Percentiles rank a stretch among this genome's conserved stretches.
Conservation (phyloP, 192 early-diverging fungal species). For the Coemansia sp. region DNA sequence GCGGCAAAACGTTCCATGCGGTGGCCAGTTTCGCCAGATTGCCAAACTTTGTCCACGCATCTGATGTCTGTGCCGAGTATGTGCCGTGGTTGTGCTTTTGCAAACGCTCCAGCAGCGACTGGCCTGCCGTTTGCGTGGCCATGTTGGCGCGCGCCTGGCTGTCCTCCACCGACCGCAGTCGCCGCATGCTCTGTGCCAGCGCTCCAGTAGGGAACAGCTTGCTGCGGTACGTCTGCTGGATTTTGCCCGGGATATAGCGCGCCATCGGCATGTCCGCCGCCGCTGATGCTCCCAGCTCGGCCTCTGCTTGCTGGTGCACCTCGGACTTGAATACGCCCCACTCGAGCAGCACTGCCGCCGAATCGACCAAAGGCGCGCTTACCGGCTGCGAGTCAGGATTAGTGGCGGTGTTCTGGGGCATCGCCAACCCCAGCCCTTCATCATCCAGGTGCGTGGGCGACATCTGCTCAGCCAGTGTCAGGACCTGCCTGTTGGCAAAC, state of each 20-base stretch:
- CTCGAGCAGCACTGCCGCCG: constrained; percentile 12
- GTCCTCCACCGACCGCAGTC: constrained; percentile 33
- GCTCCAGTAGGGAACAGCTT: constrained; percentile 23
- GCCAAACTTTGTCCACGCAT: constrained; percentile 12
- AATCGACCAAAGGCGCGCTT: constrained; percentile 16
- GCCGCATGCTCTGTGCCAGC: constrained; percentile 36
- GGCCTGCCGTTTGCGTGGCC: background rate
- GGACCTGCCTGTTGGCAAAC: constrained; percentile 20
- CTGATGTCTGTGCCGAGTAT: background rate
- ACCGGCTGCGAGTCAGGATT: background rate
- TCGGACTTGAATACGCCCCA: constrained; percentile 37
- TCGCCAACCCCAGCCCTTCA: background rate
- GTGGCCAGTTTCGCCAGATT: constrained; percentile 36
- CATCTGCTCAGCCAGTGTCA: constrained; percentile 15
- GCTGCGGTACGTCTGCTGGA: constrained; percentile 35
- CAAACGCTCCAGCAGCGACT: background rate
- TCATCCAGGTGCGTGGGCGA: background rate
- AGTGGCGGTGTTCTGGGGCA: background rate
- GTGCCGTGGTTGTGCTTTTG: background rate
- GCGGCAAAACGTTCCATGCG: constrained; percentile 50
- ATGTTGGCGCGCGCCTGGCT: background rate
- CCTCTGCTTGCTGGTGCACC: constrained; percentile 8
- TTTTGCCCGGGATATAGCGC: constrained; percentile 16
- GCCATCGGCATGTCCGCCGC: background rate
- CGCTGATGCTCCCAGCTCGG: background rate